These are phyloP conservation scores for Diddensiella santjacobensis DNA, from an alignment of 805 yeast genomes.

Conservation along the genomic window DNA sequence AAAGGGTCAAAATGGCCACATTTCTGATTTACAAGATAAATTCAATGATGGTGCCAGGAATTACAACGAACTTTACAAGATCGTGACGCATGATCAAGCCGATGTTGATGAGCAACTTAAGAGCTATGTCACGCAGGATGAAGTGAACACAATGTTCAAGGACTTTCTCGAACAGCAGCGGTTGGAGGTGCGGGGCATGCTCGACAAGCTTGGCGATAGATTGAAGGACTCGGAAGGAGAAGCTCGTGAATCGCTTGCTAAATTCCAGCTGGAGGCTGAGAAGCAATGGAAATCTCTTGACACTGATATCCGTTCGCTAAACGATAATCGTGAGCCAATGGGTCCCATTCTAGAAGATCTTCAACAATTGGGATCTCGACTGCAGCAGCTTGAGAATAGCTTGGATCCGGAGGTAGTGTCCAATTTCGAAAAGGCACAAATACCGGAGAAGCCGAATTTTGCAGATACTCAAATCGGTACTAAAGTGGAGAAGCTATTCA, in stretches of 20 bases:
- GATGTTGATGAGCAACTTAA: not conserved
- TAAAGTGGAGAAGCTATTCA: constrained; percentile 22
- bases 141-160: not conserved
- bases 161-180: not conserved
- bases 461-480: constrained; percentile 27
- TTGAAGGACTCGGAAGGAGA: not conserved
- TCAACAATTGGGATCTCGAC: not conserved
- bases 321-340: not conserved
- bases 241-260: not conserved
- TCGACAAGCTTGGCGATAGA: not conserved
- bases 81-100: not conserved
- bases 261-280: not conserved
- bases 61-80: not conserved
- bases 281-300: not conserved
- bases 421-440: not conserved
- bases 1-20: not conserved
- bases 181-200: not conserved
- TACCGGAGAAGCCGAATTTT: constrained; percentile 17
- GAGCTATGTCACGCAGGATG: not conserved
- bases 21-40: not conserved
- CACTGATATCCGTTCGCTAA: not conserved
- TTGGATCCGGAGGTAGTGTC: not conserved
- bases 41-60: not conserved
- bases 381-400: not conserved
- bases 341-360: not conserved